Evolutionary conservation across 2,329 filamentous ascomycete genomes (phyloP).

Genomic region (Colletotrichum sojae): DNA sequence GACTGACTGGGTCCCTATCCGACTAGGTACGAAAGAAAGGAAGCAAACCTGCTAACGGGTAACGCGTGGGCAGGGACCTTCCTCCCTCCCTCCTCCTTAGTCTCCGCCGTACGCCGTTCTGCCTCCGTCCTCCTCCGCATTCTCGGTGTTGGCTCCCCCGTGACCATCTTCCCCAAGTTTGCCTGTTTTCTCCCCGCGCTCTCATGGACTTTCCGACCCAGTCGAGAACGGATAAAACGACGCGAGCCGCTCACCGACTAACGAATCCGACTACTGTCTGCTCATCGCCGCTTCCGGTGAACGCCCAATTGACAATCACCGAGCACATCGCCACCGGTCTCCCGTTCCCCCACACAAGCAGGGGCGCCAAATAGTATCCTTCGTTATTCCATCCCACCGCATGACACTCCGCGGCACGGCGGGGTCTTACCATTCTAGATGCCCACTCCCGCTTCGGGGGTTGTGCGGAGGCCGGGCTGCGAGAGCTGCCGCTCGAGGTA

Average conservation of each 20-base stretch:
- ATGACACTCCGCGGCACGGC: background rate
- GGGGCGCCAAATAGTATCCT: too few relatives aligned
- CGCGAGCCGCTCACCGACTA: background rate
- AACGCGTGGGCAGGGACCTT: too few relatives aligned
- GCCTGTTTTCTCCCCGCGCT: background rate
- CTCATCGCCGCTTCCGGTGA: too few relatives aligned
- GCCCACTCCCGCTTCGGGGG: conserved; percentile 8
- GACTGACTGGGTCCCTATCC: too few relatives aligned
- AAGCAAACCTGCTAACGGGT: too few relatives aligned
- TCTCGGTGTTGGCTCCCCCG: conserved; percentile 6
- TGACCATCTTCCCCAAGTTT: conserved; percentile 1
- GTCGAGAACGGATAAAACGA: conserved; percentile 15
- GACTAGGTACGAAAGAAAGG: too few relatives aligned
- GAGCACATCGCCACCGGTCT: too few relatives aligned
- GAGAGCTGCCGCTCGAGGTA: conserved; percentile 30
- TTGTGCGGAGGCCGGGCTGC: conserved; percentile 23
- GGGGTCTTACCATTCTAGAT: background rate
- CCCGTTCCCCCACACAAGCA: too few relatives aligned
- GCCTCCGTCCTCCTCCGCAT: background rate
- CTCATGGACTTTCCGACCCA: background rate
- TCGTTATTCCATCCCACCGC: background rate
- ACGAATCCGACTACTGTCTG: too few relatives aligned
- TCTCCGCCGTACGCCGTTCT: background rate
- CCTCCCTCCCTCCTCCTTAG: too few relatives aligned
- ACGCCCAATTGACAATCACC: too few relatives aligned